These are phyloP conservation scores for Gynandropsis gynandra DNA, from an alignment of 345 rosid genomes.

Conservation along the genomic window DNA sequence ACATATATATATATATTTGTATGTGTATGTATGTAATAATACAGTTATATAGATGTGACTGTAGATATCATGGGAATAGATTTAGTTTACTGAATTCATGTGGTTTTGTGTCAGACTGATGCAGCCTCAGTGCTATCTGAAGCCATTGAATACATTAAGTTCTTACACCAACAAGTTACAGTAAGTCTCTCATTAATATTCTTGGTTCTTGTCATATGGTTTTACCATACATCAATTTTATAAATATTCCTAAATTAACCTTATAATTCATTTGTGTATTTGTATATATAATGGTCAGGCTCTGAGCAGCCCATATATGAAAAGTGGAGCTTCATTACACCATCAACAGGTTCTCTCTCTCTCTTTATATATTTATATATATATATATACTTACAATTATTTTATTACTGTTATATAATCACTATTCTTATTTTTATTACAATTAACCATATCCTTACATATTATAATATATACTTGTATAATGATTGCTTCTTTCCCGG, in stretches of 20 bases:
- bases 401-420: constrained; percentile 9
- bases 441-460: background rate
- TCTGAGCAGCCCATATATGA: constrained; percentile 85
- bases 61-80: too few species aligned
- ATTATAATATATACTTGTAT: too few species aligned
- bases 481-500: background rate
- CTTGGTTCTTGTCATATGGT: constrained; percentile 11
- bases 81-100: constrained; percentile 32
- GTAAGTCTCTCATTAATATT: constrained; percentile 46
- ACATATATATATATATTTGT: too few species aligned
- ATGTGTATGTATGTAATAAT: too few species aligned
- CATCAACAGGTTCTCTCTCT: constrained; percentile 53
- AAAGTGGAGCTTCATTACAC: constrained; percentile 75
- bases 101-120: constrained; percentile 70
- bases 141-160: constrained; percentile 94
- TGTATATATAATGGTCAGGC: constrained; percentile 38
- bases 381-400: background rate
- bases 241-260: background rate
- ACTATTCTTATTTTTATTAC: constrained; percentile 16
- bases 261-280: background rate
- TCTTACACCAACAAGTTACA: constrained; percentile 82
- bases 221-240: too few species aligned
- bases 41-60: too few species aligned
- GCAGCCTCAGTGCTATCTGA: constrained; percentile 99
- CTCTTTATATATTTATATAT: background rate